These are phyloP conservation scores for Pseudogymnoascus sp. DNA, from an alignment of 2,329 filamentous ascomycete species.

Conservation along the genomic window DNA sequence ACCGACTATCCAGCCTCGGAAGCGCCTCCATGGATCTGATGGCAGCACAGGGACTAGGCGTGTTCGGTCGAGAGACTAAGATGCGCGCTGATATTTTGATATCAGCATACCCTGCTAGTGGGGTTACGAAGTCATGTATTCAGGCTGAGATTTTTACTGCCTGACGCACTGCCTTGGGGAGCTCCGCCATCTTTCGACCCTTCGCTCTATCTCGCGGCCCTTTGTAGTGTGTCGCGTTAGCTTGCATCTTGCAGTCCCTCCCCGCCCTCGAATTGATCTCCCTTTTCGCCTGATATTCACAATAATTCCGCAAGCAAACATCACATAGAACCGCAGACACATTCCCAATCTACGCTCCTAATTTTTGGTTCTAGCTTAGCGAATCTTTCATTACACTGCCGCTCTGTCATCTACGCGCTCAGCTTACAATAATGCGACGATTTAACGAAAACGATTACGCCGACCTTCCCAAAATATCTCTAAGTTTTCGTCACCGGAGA, in stretches of 20 bases:
- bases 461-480: not conserved
- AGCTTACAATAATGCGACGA: not conserved
- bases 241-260: not conserved
- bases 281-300: not conserved
- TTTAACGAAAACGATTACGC: not conserved
- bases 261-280: not conserved
- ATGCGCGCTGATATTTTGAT: not conserved
- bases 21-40: constrained; percentile 2
- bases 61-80: not conserved
- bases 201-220: not conserved
- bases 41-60: not conserved
- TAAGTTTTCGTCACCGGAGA: not conserved
- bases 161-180: not conserved
- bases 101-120: not conserved
- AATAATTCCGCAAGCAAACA: not conserved
- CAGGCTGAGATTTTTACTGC: not conserved
- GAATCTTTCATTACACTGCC: not conserved
- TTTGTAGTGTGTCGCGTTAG: not conserved
- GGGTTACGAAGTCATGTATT: not conserved
- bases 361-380: not conserved
- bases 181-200: not conserved
- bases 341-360: not conserved
- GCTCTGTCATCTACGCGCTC: not conserved
- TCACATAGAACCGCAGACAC: not conserved
- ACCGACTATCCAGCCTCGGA: not conserved